phyloP scores from a whole-genome alignment of 2,329 filamentous ascomycete genomes.

The Colletotrichum kahawae region DNA sequence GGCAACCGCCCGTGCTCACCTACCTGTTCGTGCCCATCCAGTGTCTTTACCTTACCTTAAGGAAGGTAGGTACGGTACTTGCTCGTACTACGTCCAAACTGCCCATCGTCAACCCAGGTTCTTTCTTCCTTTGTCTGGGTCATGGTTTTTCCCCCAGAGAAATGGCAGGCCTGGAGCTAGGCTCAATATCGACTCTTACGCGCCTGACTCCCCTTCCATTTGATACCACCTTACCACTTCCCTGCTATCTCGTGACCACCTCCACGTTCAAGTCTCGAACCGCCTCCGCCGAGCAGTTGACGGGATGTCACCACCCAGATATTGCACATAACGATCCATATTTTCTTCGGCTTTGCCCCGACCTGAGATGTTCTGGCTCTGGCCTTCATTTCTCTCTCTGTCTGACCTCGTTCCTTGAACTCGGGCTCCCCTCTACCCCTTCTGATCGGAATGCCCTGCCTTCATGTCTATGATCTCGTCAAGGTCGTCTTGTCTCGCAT shows the following conservation, averaged over 20 bases:
- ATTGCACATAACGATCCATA: not conserved
- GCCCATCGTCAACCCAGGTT: not conserved
- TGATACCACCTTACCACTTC: not conserved
- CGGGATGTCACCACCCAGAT: not conserved
- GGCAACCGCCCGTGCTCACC: not conserved
- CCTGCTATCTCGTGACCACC: not conserved
- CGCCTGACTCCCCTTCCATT: not conserved
- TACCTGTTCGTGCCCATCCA: not conserved
- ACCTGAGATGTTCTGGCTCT: not conserved
- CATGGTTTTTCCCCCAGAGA: not conserved
- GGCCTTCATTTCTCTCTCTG: not conserved
- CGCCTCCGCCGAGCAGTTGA: not conserved
- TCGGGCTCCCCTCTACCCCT: not conserved
- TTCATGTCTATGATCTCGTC: conserved; percentile 9
- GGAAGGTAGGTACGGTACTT: not conserved
- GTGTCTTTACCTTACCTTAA: not conserved
- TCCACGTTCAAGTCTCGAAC: not conserved
- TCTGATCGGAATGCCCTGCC: conserved; percentile 16
- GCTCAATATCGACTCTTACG: not conserved
- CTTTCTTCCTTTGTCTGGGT: not conserved
- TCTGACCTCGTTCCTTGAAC: not conserved
- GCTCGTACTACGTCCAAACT: not conserved
- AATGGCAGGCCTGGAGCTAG: not conserved
- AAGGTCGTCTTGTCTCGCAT: conserved; percentile 4
- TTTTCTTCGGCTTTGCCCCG: not conserved